phyloP scores from a whole-genome alignment of 2,329 filamentous ascomycete species.

The Xylariaceae sp. region DNA sequence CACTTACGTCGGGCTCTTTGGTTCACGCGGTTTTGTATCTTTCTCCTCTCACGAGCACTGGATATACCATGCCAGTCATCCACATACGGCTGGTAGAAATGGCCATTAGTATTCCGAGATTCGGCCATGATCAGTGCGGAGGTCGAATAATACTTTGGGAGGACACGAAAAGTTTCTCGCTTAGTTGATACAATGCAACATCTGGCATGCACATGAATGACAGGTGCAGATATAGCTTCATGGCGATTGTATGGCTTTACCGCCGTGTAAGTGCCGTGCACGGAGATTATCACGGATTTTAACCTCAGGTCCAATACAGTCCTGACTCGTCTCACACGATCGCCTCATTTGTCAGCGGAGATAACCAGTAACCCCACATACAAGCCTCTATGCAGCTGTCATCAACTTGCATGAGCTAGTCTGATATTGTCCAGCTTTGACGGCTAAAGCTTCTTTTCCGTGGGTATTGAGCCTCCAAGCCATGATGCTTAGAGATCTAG shows the following conservation, averaged over 20 bases:
- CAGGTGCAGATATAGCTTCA: conserved; percentile 5
- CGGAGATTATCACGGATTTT: too few species aligned
- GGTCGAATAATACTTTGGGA: neutral
- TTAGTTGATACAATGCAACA: neutral
- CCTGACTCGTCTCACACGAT: neutral
- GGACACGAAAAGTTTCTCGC: neutral
- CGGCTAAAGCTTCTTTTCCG: neutral
- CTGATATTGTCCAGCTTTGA: neutral
- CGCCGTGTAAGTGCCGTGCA: neutral
- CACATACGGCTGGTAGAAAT: neutral
- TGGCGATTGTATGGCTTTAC: neutral
- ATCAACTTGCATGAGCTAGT: conserved; percentile 11
- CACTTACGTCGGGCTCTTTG: conserved; percentile 9
- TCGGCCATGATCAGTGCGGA: neutral
- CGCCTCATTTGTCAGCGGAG: conserved; percentile 3
- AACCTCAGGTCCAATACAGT: too few species aligned
- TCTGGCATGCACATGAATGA: conserved; percentile 7
- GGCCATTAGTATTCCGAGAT: neutral
- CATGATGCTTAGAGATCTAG: neutral
- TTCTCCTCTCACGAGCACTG: conserved; percentile 8
- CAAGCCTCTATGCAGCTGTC: conserved; percentile 8
- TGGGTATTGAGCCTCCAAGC: neutral
- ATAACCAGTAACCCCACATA: neutral
- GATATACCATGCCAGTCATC: conserved; percentile 7
- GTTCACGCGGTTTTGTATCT: conserved; percentile 10